Base-by-base conservation (phyloP, 2,329 filamentous ascomycete species). In the Ceratocystis smalleyi region DNA sequence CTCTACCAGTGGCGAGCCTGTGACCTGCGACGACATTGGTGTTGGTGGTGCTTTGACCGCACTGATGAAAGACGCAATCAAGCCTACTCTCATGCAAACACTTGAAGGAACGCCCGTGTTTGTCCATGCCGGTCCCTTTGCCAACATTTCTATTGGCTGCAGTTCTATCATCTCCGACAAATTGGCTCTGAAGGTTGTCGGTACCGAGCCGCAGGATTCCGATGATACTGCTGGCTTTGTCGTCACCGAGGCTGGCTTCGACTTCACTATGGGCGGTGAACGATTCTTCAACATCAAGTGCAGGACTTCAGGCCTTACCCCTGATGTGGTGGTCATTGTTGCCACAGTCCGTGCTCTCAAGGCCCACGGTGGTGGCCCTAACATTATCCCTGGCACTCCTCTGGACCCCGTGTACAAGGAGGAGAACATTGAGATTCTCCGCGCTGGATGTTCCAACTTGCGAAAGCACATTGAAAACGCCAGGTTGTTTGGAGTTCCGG, bases 281-380 rank as follows among this genome's bases (percentile, higher is more conserved):
- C 88, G 94, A 62, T 99, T 99, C 82, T 97, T 99, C 84, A 97
- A 99, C 79, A 97, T 99, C 81, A 99, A 99, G 81, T 97, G 94
- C 78, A 88, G 94, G 67, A 88, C 91, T 8, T 96, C 92, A 5
- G 92, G 92, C 27, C 85, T 99, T 57, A 84, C 90, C 1, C 94
- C 94, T 1, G 94, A 99, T 71, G 89, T 91, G 1, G 91, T 96
- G 5, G 90, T 99, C 55, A 86, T 99, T 66, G 94, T 99, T 45
- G 92, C 94, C 27, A 99, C 94, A 1, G 89, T 99, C 57, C 87
- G 94, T 69, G 94, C 94, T 5, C 81, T 99, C 68, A 99, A 99
- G 81, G 91, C 96, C 3, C 94, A 99, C 75, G 94, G 94, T 63
- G 94, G 92, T 65, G 94, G 91, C 19, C 92, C 94, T n/a, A 88